Percentiles rank a stretch among this genome's conserved stretches.
These are phyloP conservation scores for Physaria fendleri DNA, from an alignment of 345 rosid genomes.

Conservation along the genomic window DNA sequence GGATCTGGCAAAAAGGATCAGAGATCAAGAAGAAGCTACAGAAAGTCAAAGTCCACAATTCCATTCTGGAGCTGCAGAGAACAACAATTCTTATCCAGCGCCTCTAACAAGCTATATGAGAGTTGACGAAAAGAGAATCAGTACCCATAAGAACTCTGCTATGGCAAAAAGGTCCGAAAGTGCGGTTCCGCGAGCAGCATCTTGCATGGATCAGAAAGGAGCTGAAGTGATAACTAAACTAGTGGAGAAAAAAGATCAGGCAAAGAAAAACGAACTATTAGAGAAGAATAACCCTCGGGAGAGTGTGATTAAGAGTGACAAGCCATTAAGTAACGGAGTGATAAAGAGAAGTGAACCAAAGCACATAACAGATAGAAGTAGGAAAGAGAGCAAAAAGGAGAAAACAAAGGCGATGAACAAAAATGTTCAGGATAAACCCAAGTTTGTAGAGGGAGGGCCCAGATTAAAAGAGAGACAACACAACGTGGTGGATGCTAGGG, in stretches of 20 bases:
- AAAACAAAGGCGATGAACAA: constrained; percentile 26
- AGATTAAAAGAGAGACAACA: constrained; percentile 18
- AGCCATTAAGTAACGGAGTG: constrained; percentile 33
- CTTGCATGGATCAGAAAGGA: constrained; percentile 35
- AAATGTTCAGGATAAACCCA: constrained; percentile 33
- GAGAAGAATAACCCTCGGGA: constrained; percentile 35
- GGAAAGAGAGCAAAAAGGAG: constrained; percentile 39
- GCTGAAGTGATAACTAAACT: constrained; percentile 27
- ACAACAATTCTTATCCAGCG: constrained; percentile 4
- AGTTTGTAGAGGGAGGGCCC: constrained; percentile 24
- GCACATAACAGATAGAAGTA: constrained; percentile 29
- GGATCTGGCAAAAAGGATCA: constrained; percentile 51
- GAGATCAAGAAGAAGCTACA: constrained; percentile 41
- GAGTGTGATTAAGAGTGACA: constrained; percentile 26
- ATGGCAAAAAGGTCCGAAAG: constrained; percentile 26
- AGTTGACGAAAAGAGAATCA: constrained; percentile 32
- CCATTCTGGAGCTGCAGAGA: constrained; percentile 25
- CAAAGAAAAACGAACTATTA: constrained; percentile 32
- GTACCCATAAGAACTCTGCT: constrained; percentile 20
- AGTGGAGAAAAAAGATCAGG: constrained; percentile 37
- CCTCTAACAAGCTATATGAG: constrained; percentile 25
- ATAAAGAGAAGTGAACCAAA: constrained; percentile 37
- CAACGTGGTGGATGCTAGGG: constrained; percentile 1
- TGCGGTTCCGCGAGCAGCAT: constrained; percentile 17
- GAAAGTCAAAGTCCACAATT: constrained; percentile 33